Base-by-base conservation (phyloP, 2,329 filamentous ascomycete species). In the Colletotrichum higginsianum region DNA sequence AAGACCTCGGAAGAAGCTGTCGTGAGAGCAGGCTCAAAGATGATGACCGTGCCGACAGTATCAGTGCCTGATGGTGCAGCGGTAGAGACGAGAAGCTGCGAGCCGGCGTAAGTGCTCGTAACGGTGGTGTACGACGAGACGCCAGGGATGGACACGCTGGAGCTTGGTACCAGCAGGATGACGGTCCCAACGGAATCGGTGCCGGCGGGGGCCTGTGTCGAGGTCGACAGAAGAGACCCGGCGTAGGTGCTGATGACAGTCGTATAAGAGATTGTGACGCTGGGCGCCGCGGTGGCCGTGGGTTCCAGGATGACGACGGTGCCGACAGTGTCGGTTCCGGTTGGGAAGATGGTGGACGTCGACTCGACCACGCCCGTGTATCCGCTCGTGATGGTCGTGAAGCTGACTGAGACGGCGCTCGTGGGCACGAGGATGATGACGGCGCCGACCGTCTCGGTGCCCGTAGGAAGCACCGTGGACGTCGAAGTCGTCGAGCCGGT, bases 281-380 rank as follows among this genome's bases (percentile, higher is more conserved):
- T 62, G 16, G 58, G 13, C 35, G 30, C 30, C 4, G 65, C 56
- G 30, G 56, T 30, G 11, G 38, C 40, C 3, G 26, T 52, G 4
- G 68, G 68, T 15, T 67, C 64, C 12, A 70, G 50, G 16, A 72
- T 11, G 13, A 72, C 26, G 6, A 72, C 56, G 3, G 60, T 72
- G 4, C 70, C 70, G 11, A 64, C 9, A 2, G 47, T 70, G 9
- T 61, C 47, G 13, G 65, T 58, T 18, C 65, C 65, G 9, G 52
- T 30, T 11, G 66, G 69, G 57, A 42, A 58, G 18, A 72, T 40
- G 11, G 70, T 72, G 16, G 68, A 38, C 12, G 53, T 60, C 0
- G 58, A 60, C 1, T 60, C 53, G 1, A 13, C 21, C n/a, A 49
- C 38, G 6, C 70, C 70, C 4, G 65, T 56, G 47, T 60, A 72